phyloP scores from a whole-genome alignment of 768 basidiomycete species.

The Pilatotrama ljubarskyi region DNA sequence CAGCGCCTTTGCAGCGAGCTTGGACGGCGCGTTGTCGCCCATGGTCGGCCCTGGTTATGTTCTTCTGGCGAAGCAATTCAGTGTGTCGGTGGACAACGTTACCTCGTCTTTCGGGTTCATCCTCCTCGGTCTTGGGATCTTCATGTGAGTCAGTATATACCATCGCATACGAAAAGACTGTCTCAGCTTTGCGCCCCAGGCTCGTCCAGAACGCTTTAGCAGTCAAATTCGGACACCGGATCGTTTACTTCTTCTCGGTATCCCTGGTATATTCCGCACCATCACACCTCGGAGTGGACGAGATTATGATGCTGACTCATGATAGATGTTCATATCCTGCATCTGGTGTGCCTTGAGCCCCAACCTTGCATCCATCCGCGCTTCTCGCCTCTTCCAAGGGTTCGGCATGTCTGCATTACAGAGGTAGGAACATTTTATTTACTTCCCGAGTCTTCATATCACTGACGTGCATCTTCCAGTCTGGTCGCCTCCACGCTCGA shows the following conservation, averaged over 20 bases:
- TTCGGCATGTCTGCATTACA: constrained; percentile 47
- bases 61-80: constrained; percentile 41
- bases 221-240: constrained; percentile 47
- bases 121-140: constrained; percentile 43
- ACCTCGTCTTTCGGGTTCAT: constrained; percentile 44
- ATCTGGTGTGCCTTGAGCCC: constrained; percentile 48
- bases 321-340: constrained; percentile 45
- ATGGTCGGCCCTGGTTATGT: constrained; percentile 47
- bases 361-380: constrained; percentile 41
- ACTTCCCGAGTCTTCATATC: too few relatives aligned
- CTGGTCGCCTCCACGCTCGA: constrained; percentile 45
- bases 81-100: constrained; percentile 43
- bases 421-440: constrained; percentile 28
- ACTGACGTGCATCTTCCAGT: constrained; percentile 20
- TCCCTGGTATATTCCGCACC: constrained; percentile 33
- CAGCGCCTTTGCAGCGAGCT: constrained; percentile 43
- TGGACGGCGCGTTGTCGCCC: constrained; percentile 44
- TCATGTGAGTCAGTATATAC: constrained; percentile 34
- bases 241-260: constrained; percentile 44
- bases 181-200: constrained; percentile 24
- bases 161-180: not conserved
- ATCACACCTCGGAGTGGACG: not conserved
- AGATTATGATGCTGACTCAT: not conserved
- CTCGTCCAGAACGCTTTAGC: constrained; percentile 41
- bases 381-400: constrained; percentile 46